Evolutionary conservation across 345 rosid species (phyloP), one percentile per base, ranked within the genome.

Genomic region (Abelmoschus esculentus): DNA sequence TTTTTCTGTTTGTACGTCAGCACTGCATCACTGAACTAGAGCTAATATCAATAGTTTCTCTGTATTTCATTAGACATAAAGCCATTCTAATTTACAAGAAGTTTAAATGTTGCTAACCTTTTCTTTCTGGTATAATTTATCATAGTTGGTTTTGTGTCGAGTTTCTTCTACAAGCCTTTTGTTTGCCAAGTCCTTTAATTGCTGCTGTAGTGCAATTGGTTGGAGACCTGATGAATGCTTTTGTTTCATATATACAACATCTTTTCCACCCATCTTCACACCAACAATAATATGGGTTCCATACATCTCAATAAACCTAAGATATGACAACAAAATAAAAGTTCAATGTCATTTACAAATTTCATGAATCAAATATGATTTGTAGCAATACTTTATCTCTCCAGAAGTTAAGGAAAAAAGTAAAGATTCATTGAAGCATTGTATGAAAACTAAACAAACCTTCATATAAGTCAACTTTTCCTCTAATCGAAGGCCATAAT

Each of bases 231-330:
- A 88, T 2, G 97, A 84, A 76, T 93, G 92, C 66, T 80, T 92
- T 70, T 93, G 96, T 70, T 93, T 91, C 59, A 89, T 76, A 74
- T 84, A 89, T 74, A 93, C 81, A 47, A 93, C 98, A 79, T 90
- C 97, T 83, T 91, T 90, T 64, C 96, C 98, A 74, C 98, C 98
- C 96, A 90, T 90, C 83, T 90, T 90, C 64, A 93, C 84, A 69
- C 97, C 89, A 79, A 87, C 90, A 70, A 90, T 81, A 61, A 93
- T 79, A 84, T 93, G 98, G 5, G 98, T 93, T 36, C 98, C 98
- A 78, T 77, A 93, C 14, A 47, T 81, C 74, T 93, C 89, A 66
- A 93, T 87, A 78, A 93, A 93, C 82, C 97, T 93, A 84, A 61
- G 70, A 83, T 70, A 55, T 36, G 29, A 44, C n/a, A 69, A 55